Conservation (phyloP, 306 rosid genomes). For the Castanea crenata region DNA sequence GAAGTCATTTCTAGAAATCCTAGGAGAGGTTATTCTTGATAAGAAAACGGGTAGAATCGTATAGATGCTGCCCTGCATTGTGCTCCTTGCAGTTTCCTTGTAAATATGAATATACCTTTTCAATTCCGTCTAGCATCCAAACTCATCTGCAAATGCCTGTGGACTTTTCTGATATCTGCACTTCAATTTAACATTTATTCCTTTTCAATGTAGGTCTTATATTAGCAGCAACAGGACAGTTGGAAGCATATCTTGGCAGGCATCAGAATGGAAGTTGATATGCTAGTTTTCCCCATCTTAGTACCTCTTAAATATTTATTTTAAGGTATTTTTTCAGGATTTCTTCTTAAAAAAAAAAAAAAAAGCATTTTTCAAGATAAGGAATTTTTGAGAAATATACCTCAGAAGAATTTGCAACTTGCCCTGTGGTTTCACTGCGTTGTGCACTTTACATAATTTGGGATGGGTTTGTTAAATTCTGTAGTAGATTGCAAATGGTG, state of each 20-base stretch:
- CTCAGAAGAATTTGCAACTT: neutral
- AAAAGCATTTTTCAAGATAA: constrained; percentile 15
- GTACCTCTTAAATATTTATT: constrained; percentile 15
- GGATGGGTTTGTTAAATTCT: neutral
- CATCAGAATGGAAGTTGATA: constrained; percentile 58
- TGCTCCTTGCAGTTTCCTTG: neutral
- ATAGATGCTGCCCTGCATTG: neutral
- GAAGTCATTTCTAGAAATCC: neutral
- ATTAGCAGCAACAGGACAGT: constrained; percentile 79
- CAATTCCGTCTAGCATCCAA: neutral
- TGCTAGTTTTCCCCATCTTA: neutral
- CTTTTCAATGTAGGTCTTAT: constrained; percentile 66
- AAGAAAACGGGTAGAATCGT: neutral
- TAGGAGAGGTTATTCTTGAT: neutral
- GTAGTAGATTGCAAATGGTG: neutral
- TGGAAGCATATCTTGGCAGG: constrained; percentile 54
- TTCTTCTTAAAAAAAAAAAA: too few species aligned
- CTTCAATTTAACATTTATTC: constrained; percentile 6
- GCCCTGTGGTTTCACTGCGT: neutral
- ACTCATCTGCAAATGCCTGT: neutral
- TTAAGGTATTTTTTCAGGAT: constrained; percentile 22
- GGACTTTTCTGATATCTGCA: neutral
- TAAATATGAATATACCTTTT: neutral
- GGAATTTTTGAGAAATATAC: neutral
- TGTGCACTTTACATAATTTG: neutral